Evolutionary conservation across 2,329 filamentous ascomycete genomes (phyloP).

Genomic region (Diaporthe sp.): DNA sequence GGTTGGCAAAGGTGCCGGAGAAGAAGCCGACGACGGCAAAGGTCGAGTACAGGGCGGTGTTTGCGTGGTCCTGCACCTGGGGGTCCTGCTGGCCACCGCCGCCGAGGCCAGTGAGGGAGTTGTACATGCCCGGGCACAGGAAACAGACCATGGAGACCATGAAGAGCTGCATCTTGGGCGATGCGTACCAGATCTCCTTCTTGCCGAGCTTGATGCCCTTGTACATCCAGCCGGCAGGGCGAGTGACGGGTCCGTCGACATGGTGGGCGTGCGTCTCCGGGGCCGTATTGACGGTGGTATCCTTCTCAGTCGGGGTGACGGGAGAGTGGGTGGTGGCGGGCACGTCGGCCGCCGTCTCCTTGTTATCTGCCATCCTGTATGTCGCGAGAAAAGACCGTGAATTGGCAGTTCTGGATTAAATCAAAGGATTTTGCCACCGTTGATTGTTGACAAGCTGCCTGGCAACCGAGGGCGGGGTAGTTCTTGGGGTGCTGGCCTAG

Average conservation of each 20-base stretch:
- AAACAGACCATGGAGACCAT: slow-evolving; percentile 81
- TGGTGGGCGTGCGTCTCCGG: not conserved
- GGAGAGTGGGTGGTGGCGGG: not conserved
- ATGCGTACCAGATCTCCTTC: slow-evolving; percentile 76
- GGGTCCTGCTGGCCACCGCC: slow-evolving; percentile 70
- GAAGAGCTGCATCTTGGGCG: slow-evolving; percentile 78
- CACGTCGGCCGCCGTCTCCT: slow-evolving; percentile 32
- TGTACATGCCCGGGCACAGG: slow-evolving; percentile 78
- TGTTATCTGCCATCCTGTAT: slow-evolving; percentile 36
- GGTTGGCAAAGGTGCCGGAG: slow-evolving; percentile 84
- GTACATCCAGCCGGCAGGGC: slow-evolving; percentile 77
- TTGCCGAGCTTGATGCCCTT: slow-evolving; percentile 68
- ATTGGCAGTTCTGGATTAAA: not conserved
- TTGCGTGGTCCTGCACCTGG: slow-evolving; percentile 71
- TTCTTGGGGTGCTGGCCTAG: not conserved
- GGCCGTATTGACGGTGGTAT: not conserved
- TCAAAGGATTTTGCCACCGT: not conserved
- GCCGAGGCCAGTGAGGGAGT: slow-evolving; percentile 73
- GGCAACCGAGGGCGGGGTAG: slow-evolving; percentile 27
- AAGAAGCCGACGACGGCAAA: slow-evolving; percentile 75
- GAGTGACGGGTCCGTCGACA: slow-evolving; percentile 43
- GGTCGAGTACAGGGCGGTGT: slow-evolving; percentile 63
- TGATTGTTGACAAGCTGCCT: slow-evolving; percentile 26
- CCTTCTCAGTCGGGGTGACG: slow-evolving; percentile 4
- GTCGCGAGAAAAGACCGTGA: not conserved